These are phyloP conservation scores for Cladobotryum protrusum DNA, from an alignment of 2,329 filamentous ascomycete genomes.

Conservation along the genomic window DNA sequence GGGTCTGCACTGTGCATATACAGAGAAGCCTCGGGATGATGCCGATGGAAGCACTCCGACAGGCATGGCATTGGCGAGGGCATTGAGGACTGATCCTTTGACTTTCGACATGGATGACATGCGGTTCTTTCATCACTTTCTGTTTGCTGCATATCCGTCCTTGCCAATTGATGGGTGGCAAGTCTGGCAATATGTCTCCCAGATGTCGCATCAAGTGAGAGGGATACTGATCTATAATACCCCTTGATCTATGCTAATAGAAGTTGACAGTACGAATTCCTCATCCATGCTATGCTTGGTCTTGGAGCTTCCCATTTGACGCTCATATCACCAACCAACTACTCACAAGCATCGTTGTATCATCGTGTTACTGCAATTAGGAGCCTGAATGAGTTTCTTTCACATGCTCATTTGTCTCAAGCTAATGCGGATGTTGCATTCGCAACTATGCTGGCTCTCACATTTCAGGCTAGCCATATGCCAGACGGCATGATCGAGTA, in stretches of 20 bases:
- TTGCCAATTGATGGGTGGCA: slow-evolving; percentile 30
- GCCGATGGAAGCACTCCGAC: neutral
- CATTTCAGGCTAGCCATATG: slow-evolving; percentile 35
- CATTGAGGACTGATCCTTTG: too few relatives aligned
- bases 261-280: slow-evolving; percentile 29
- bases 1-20: slow-evolving; percentile 31
- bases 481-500: slow-evolving; percentile 34
- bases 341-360: slow-evolving; percentile 24
- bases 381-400: slow-evolving; percentile 29
- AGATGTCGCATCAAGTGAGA: slow-evolving; percentile 31
- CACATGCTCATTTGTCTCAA: slow-evolving; percentile 20
- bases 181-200: slow-evolving; percentile 32
- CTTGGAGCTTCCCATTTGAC: slow-evolving; percentile 34
- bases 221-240: neutral
- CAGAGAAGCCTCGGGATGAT: slow-evolving; percentile 4
- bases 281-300: slow-evolving; percentile 37
- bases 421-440: slow-evolving; percentile 32
- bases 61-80: neutral
- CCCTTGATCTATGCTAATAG: too few relatives aligned
- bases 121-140: slow-evolving; percentile 48
- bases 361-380: slow-evolving; percentile 34
- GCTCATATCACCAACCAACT: slow-evolving; percentile 16
- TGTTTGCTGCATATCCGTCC: slow-evolving; percentile 38
- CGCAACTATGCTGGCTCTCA: slow-evolving; percentile 29
- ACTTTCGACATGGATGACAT: slow-evolving; percentile 39